phyloP scores from a whole-genome alignment of 2,329 filamentous ascomycete species.

The Orbilia brochopaga region DNA sequence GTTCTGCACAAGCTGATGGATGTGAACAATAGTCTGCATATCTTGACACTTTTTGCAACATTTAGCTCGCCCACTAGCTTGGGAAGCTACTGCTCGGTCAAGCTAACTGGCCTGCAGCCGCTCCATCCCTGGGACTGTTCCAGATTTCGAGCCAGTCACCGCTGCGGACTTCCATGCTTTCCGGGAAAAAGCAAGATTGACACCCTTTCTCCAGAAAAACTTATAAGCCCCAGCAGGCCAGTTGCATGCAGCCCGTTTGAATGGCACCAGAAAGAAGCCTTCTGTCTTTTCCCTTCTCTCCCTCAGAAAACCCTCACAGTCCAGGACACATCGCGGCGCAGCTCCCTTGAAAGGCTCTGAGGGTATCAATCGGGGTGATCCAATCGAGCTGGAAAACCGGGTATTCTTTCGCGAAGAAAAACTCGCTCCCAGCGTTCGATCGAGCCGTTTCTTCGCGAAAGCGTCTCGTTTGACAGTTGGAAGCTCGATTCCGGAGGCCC shows the following conservation, averaged over 20 bases:
- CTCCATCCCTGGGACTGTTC: conserved; percentile 38
- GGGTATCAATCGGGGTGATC: background rate
- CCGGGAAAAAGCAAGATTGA: conserved; percentile 38
- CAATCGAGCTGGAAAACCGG: background rate
- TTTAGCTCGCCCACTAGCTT: no score
- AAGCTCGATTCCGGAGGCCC: conserved; percentile 13
- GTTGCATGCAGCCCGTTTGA: conserved; percentile 16
- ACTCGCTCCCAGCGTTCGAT: background rate
- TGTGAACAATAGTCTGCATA: background rate
- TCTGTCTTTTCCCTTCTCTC: background rate
- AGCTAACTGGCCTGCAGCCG: conserved; percentile 25
- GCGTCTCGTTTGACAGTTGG: background rate
- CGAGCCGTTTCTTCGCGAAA: background rate
- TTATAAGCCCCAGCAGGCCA: conserved; percentile 46
- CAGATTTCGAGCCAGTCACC: conserved; percentile 35
- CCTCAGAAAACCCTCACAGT: background rate
- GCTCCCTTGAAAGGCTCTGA: background rate
- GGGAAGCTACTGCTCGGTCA: background rate
- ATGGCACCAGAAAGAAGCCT: background rate
- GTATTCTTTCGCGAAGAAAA: background rate
- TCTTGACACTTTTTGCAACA: background rate
- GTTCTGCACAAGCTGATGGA: conserved; percentile 1
- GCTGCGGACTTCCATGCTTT: conserved; percentile 8
- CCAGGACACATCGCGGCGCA: background rate
- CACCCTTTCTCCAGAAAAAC: conserved; percentile 13